phyloP scores from a whole-genome alignment of 1,139 yeast species.

The Suzukiozyma palmioleophila region DNA sequence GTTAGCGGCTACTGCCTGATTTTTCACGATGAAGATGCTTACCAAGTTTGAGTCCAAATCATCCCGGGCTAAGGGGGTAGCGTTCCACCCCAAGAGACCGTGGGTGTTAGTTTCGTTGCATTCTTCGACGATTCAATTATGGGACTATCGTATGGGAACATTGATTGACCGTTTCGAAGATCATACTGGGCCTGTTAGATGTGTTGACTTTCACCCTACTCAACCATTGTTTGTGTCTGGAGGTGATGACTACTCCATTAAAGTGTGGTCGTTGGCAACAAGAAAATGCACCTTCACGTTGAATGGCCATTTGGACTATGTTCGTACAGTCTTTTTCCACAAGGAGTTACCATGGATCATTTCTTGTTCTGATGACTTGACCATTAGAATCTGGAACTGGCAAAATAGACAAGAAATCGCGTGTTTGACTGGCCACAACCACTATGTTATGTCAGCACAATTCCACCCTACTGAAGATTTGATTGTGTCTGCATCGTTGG shows the following conservation, averaged over 20 bases:
- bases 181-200: constrained; percentile 97
- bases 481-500: constrained; percentile 92
- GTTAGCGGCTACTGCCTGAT: neutral
- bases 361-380: constrained; percentile 96
- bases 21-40: constrained; percentile 80
- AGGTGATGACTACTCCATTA: constrained; percentile 93
- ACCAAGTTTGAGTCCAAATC: constrained; percentile 98
- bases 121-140: constrained; percentile 90
- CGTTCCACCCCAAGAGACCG: constrained; percentile 95
- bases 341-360: constrained; percentile 97
- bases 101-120: constrained; percentile 95
- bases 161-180: constrained; percentile 94
- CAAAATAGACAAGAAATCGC: constrained; percentile 98
- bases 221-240: constrained; percentile 97
- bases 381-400: constrained; percentile 99
- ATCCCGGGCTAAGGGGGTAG: constrained; percentile 97
- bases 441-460: constrained; percentile 97
- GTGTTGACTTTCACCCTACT: constrained; percentile 94
- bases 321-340: constrained; percentile 92
- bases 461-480: constrained; percentile 96
- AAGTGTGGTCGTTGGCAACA: constrained; percentile 93
- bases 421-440: constrained; percentile 95
- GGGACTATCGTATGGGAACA: constrained; percentile 99
- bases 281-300: constrained; percentile 89
- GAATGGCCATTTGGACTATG: constrained; percentile 91